Conservation (phyloP, 2,329 filamentous ascomycete species). For the Lasiodiplodia sp. region DNA sequence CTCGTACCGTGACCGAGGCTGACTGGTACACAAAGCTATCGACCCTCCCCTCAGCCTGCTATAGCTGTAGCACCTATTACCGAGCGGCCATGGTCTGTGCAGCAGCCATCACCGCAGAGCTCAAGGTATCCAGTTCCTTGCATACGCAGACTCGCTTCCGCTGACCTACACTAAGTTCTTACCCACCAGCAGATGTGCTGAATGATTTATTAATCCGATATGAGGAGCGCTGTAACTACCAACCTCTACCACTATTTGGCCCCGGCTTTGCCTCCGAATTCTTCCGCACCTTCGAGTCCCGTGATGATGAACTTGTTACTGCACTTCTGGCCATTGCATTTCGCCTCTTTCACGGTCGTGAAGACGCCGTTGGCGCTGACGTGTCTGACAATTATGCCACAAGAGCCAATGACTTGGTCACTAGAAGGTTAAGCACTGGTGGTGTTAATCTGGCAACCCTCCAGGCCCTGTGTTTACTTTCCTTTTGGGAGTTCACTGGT, state of each 20-base stretch:
- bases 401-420: background rate
- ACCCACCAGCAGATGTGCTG: background rate
- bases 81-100: background rate
- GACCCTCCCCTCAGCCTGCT: background rate
- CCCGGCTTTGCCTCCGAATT: background rate
- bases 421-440: background rate
- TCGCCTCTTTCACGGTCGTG: background rate
- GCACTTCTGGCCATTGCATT: constrained; percentile 3
- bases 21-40: background rate
- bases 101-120: background rate
- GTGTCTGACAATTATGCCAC: background rate
- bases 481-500: constrained; percentile 15
- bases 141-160: too few relatives aligned
- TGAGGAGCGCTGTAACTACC: constrained; percentile 15
- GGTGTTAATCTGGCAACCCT: constrained; percentile 4
- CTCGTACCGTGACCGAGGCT: background rate
- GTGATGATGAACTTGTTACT: background rate
- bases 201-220: background rate
- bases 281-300: background rate
- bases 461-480: constrained; percentile 13
- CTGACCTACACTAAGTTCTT: background rate
- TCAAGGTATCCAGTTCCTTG: background rate
- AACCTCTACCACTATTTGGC: constrained; percentile 3
- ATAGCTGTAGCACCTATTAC: background rate
- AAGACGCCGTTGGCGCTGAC: background rate